Base-by-base conservation (phyloP, 2,329 filamentous ascomycete species). In the Metarhizium anisopliae region DNA sequence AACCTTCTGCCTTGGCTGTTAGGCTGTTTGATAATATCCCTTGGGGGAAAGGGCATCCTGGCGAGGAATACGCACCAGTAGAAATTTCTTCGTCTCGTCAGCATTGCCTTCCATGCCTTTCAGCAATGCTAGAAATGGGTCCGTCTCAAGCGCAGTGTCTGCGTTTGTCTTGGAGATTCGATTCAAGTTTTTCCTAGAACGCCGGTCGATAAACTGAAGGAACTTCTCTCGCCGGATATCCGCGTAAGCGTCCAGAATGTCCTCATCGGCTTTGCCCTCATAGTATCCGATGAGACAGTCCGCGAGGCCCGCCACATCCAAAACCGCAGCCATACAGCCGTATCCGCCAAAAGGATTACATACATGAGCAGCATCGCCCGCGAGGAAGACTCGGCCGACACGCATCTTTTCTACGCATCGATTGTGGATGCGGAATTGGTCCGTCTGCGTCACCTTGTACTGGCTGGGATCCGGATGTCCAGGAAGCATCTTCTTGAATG, bases 321-420 rank as follows among this genome's bases (percentile, higher is more conserved):
- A 72, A 74, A 52, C 80, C 74, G 1, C 77, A 75, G 7, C 76
- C 76, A 2, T 79, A 20, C 79, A 66, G 8, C 76, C 77, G 30
- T 79, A 67, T 3, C 77, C 76, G 42, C 77, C 77, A 70, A 78
- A 78, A 20, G 77, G 75, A 58, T 79, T 78, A 60, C 76, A 78
- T n/a, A 79, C 59, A 64, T 81, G 77, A 6, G 77, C 77, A 16
- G 77, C 77, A 62, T 80, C 77, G 0, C 77, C 77, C 2, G 76
- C 77, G 3, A 81, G 67, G 14, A 77, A n/a, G 45, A 79, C 66
- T 20, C 73, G 70, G 0, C 77, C 77, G 1, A 77, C 72, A 8
- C 77, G 65, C 62, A 80, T 77, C 42, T 66, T 73, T 25, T 72
- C 70, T 2, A 75, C 77, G 53, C 75, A 75, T 30, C 77, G 68